phyloP scores from a whole-genome alignment of 345 rosid genomes.

The Anacardium occidentale region DNA sequence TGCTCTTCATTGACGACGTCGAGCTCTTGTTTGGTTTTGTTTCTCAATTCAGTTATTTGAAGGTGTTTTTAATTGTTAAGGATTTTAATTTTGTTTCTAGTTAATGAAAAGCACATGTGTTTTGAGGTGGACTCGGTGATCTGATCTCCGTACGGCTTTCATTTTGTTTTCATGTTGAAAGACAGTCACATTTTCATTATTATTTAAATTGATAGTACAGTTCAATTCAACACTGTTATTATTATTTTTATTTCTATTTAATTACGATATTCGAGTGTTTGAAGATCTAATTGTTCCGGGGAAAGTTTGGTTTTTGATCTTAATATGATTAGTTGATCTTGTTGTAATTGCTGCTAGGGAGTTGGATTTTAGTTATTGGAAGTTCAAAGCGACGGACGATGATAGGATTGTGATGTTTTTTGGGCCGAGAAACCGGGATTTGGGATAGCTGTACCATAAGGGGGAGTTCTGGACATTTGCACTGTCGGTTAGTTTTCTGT shows the following conservation, averaged over 20 bases:
- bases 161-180: not conserved
- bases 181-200: not conserved
- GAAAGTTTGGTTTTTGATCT: slow-evolving; percentile 9
- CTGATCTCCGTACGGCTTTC: slow-evolving; percentile 1
- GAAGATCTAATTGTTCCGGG: slow-evolving; percentile 12
- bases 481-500: slow-evolving; percentile 31
- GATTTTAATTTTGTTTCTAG: not conserved
- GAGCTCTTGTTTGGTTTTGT: not conserved
- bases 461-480: slow-evolving; percentile 38
- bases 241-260: not conserved
- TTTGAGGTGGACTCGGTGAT: slow-evolving; percentile 28
- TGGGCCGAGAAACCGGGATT: slow-evolving; percentile 20
- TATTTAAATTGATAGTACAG: not conserved
- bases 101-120: slow-evolving; percentile 23
- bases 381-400: not conserved
- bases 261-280: not conserved
- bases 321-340: not conserved
- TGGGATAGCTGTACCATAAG: slow-evolving; percentile 24
- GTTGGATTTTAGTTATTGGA: slow-evolving; percentile 1
- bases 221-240: not conserved
- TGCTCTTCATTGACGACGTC: not conserved
- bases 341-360: not conserved
- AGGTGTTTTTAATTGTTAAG: not conserved
- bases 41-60: not conserved
- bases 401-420: slow-evolving; percentile 22